Base-by-base conservation (phyloP, 2,329 filamentous ascomycete species). In the Trichoderma guizhouense region DNA sequence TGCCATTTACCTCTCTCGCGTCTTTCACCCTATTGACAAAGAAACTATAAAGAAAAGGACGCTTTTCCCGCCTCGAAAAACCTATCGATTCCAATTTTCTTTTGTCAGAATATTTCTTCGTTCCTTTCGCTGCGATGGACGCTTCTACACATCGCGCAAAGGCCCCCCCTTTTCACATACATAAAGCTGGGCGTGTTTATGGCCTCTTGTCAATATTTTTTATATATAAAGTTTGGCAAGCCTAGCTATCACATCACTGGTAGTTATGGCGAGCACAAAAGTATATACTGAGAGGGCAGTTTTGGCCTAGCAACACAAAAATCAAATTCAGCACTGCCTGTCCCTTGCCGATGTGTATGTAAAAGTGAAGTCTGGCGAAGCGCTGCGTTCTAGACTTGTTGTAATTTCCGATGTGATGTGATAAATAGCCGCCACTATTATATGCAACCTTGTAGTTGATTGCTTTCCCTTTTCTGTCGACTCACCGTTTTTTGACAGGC, bases 181-280 rank as follows among this genome's bases (percentile, higher is more conserved):
- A 14, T 64, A 74, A 73, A 73, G 79, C 73, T 72, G 78, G 80
- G 70, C 77, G 80, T 78, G 80, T 83, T 83, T 82, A 82, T 82
- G 80, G 79, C 77, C 75, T 81, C 77, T 76, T 75, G 77, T 78
- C 73, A 79, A 78, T 57, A 57, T 24, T 34, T 43, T 26, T 53
- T 55, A 68, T 60, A 18, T 71, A 69, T 77, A 76, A 74, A 75
- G 43, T 36, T 73, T 63, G 74, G 77, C 75, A 74, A 78, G 77
- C 75, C 74, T 76, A 24, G 58, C 32, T 53, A 21, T 70, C 58
- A 8, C 24, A 21, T 70, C 47, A 77, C 71, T 51, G 61, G 76
- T 78, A 77, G 75, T 53, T 53, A 74, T 71, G 73, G 75, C 74
- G 72, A 78, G 75, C 75, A 78, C 79, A 72, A 72, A 76, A 79